These are phyloP conservation scores for Pseudotulostoma volvatum DNA, from an alignment of 495 filamentous ascomycete genomes.

Conservation along the genomic window DNA sequence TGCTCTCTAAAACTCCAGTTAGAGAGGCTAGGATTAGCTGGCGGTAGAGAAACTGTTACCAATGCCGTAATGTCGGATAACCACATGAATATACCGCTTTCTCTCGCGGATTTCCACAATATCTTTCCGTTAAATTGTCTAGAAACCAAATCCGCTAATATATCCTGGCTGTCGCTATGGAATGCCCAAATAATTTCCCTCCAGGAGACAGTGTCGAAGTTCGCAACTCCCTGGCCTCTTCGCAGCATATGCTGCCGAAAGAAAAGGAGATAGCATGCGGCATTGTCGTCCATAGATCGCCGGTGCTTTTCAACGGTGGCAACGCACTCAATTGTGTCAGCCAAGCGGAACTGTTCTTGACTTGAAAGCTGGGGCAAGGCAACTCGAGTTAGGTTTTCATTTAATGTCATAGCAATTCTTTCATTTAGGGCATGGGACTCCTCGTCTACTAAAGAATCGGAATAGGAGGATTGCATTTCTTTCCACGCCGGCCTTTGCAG, in stretches of 20 bases:
- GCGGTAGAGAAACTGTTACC: constrained; percentile 32
- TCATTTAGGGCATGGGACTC: constrained; percentile 53
- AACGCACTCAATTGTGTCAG: constrained; percentile 75
- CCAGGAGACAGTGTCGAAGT: constrained; percentile 63
- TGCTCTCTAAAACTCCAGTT: constrained; percentile 33
- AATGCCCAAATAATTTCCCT: constrained; percentile 91
- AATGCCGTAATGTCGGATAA: constrained; percentile 58
- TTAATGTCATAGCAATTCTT: constrained; percentile 50
- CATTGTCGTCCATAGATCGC: constrained; percentile 84
- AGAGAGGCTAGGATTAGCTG: constrained; percentile 5
- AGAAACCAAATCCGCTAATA: constrained; percentile 75
- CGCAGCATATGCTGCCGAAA: constrained; percentile 72
- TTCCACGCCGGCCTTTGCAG: constrained; percentile 27
- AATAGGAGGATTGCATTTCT: constrained; percentile 37
- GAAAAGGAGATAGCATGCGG: constrained; percentile 76
- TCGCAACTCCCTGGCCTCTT: constrained; percentile 39
- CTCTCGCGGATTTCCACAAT: constrained; percentile 69
- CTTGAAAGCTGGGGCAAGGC: constrained; percentile 71
- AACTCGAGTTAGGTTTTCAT: constrained; percentile 58
- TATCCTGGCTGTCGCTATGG: constrained; percentile 84
- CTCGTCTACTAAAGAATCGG: constrained; percentile 40
- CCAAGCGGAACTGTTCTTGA: constrained; percentile 76
- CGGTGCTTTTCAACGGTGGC: constrained; percentile 78
- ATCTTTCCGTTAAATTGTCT: constrained; percentile 60
- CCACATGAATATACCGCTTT: constrained; percentile 94